Evolutionary conservation across 2,329 filamentous ascomycete genomes (phyloP).

Genomic region (Fusarium sp.): DNA sequence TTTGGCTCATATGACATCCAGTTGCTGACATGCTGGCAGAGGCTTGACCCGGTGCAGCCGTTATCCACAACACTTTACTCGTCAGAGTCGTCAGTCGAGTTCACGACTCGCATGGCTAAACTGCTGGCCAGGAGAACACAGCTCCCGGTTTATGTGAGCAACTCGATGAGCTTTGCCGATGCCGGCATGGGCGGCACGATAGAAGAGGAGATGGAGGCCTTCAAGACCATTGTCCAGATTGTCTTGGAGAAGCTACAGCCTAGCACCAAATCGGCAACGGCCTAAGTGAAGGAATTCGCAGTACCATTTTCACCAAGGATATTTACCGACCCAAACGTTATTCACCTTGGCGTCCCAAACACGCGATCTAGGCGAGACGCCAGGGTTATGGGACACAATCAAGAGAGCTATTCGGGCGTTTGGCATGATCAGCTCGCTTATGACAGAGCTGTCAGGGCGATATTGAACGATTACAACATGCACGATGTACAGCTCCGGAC

Average conservation of each 20-base stretch:
- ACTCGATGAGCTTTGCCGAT: conserved; percentile 82
- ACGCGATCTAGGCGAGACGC: not conserved
- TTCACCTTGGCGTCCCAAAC: not conserved
- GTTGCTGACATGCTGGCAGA: conserved; percentile 51
- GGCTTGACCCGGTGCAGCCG: conserved; percentile 69
- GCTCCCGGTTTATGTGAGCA: conserved; percentile 89
- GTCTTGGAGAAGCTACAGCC: conserved; percentile 56
- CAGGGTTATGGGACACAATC: not conserved
- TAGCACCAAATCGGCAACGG: conserved; percentile 15
- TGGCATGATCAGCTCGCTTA: conserved; percentile 12
- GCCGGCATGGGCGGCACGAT: conserved; percentile 82
- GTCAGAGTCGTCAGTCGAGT: conserved; percentile 82
- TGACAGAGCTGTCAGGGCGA: conserved; percentile 34
- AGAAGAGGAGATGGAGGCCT: conserved; percentile 94
- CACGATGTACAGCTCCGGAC: conserved; percentile 27
- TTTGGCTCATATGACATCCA: conserved; percentile 6
- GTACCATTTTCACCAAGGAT: not conserved
- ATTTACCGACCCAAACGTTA: not conserved
- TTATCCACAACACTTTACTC: conserved; percentile 84
- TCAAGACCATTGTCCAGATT: conserved; percentile 79
- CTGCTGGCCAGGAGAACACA: conserved; percentile 79
- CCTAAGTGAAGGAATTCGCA: not conserved
- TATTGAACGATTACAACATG: conserved; percentile 34
- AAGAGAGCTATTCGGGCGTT: not conserved
- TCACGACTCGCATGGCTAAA: conserved; percentile 86